A percentile compares a stretch with the other conserved stretches of the same genome.
phyloP scores from a whole-genome alignment of 352 stramenopile genomes.

The Pythium insidiosum region DNA sequence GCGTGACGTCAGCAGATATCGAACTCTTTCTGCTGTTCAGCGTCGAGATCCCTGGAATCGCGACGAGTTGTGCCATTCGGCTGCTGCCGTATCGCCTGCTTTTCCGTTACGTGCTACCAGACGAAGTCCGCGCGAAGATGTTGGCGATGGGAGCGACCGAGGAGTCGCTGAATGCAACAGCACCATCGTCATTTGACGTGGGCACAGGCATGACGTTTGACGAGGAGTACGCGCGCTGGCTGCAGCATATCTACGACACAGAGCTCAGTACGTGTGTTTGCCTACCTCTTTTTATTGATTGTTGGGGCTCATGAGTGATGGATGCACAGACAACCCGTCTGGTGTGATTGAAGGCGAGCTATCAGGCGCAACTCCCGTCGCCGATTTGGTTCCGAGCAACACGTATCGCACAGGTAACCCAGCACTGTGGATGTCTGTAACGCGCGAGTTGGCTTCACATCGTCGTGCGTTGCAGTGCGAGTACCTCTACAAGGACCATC shows the following conservation, averaged over 20 bases:
- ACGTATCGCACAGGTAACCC: too few relatives aligned
- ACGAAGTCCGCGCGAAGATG: slow-evolving; percentile 50
- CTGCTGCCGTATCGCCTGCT: slow-evolving; percentile 63
- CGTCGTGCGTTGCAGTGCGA: too few relatives aligned
- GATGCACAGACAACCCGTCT: neutral
- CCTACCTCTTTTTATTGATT: neutral
- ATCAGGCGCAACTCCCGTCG: neutral
- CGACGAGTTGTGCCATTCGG: slow-evolving; percentile 26
- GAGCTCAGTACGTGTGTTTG: slow-evolving; percentile 52
- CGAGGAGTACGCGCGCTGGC: slow-evolving; percentile 81
- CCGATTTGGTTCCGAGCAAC: too few relatives aligned
- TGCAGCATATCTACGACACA: slow-evolving; percentile 82
- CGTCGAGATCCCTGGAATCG: slow-evolving; percentile 32
- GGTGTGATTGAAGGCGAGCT: neutral
- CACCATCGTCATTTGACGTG: slow-evolving; percentile 55
- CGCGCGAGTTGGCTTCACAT: too few relatives aligned
- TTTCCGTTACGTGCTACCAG: slow-evolving; percentile 70
- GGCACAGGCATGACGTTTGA: slow-evolving; percentile 69
- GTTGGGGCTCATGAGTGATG: too few relatives aligned
- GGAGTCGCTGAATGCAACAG: slow-evolving; percentile 58
- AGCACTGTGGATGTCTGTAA: too few relatives aligned
- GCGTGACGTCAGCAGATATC: slow-evolving; percentile 31
- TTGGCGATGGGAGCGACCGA: slow-evolving; percentile 57
- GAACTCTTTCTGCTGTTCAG: slow-evolving; percentile 79
- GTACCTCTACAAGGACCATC: too few relatives aligned